A percentile compares a stretch with the other conserved stretches of the same genome.
These are phyloP conservation scores for Populus tomentosa DNA, from an alignment of 441 rosid genomes.

Conservation along the genomic window DNA sequence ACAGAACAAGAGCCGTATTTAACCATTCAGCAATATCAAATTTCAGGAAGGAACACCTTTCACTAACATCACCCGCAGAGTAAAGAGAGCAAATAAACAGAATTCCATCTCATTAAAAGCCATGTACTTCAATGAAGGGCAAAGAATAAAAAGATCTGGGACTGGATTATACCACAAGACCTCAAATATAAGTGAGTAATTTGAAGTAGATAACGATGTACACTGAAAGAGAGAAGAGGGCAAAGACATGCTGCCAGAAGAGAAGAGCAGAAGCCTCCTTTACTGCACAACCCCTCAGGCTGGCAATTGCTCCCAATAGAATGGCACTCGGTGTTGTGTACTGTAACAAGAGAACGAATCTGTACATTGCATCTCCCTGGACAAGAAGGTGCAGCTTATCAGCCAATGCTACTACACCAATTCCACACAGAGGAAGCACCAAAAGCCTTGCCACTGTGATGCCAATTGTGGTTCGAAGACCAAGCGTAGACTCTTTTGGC, in stretches of 20 bases:
- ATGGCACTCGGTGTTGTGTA: constrained; percentile 92
- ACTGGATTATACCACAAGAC: constrained; percentile 17
- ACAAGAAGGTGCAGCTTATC: constrained; percentile 52
- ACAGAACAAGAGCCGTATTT: background rate
- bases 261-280: constrained; percentile 86
- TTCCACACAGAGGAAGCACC: constrained; percentile 78
- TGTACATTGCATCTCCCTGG: constrained; percentile 61
- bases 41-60: background rate
- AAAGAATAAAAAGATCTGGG: background rate
- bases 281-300: constrained; percentile 84
- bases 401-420: constrained; percentile 60
- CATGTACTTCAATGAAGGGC: background rate
- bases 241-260: constrained; percentile 87
- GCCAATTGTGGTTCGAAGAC: constrained; percentile 71
- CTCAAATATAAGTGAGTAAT: constrained; percentile 24
- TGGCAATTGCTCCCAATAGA: constrained; percentile 83
- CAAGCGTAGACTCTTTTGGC: constrained; percentile 75
- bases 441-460: constrained; percentile 67
- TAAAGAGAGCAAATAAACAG: background rate
- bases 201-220: constrained; percentile 41
- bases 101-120: background rate
- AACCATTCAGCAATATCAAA: background rate
- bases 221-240: constrained; percentile 71
- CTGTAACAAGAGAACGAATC: constrained; percentile 76
- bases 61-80: background rate